Percentiles rank a stretch among this genome's conserved stretches.
phyloP scores from a whole-genome alignment of 2,329 filamentous ascomycete species.

The Hypoxylon sp. region DNA sequence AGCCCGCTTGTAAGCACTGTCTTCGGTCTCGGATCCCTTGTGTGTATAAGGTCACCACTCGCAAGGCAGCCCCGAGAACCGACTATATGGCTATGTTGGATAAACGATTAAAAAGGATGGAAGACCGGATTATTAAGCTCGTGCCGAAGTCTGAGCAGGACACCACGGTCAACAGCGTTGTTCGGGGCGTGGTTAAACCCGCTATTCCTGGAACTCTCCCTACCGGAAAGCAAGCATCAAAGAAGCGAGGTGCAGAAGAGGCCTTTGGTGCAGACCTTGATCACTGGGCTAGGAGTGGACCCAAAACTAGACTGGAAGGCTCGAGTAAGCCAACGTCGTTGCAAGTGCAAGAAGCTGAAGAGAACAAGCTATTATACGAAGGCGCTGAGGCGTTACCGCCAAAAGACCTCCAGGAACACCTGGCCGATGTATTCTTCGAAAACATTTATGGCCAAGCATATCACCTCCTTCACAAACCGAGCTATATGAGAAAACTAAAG shows the following conservation, averaged over 20 bases:
- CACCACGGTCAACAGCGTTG: constrained; percentile 73
- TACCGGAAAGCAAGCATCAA: constrained; percentile 69
- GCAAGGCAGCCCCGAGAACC: constrained; percentile 93
- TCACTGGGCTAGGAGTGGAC: constrained; percentile 78
- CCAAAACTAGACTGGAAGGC: constrained; percentile 64
- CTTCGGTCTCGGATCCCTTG: constrained; percentile 92
- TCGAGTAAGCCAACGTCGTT: constrained; percentile 68
- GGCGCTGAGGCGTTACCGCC: constrained; percentile 86
- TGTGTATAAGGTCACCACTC: constrained; percentile 96
- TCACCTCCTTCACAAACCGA: constrained; percentile 94
- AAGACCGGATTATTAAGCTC: constrained; percentile 96
- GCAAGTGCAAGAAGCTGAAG: constrained; percentile 76
- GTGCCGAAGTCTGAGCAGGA: constrained; percentile 89
- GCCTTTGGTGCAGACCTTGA: constrained; percentile 88
- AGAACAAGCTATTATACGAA: constrained; percentile 83
- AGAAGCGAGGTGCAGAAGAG: constrained; percentile 88
- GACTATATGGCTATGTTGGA: constrained; percentile 99
- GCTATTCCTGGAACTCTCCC: constrained; percentile 71
- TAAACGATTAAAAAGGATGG: constrained; percentile 95
- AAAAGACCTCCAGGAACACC: constrained; percentile 90
- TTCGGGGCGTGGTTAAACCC: constrained; percentile 88
- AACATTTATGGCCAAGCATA: constrained; percentile 96
- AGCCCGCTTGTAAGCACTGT: constrained; percentile 97
- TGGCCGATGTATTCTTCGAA: constrained; percentile 96
- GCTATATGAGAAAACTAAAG: constrained; percentile 91